phyloP scores from a whole-genome alignment of 23 red algal genomes.

The Chondrus crispus region DNA sequence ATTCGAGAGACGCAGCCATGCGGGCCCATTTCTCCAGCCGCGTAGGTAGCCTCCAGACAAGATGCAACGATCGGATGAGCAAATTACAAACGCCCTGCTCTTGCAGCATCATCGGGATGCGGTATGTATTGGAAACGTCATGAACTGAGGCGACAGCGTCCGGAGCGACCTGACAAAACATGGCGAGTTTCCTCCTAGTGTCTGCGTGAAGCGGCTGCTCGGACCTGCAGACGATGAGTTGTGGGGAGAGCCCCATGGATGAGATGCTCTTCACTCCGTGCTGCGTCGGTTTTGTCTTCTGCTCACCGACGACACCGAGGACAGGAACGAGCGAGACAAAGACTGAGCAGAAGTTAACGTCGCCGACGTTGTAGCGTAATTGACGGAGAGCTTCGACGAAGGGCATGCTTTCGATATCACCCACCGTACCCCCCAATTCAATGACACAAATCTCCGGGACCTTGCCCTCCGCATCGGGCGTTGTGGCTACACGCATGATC shows the following conservation, averaged over 20 bases:
- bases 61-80: slow-evolving; percentile 80
- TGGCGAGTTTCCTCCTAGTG: slow-evolving; percentile 87
- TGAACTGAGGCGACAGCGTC: slow-evolving; percentile 98
- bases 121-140: slow-evolving; percentile 97
- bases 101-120: slow-evolving; percentile 96
- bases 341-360: slow-evolving; percentile 88
- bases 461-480: slow-evolving; percentile 67
- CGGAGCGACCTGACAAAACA: slow-evolving; percentile 95
- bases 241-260: slow-evolving; percentile 91
- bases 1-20: slow-evolving; percentile 68
- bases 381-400: slow-evolving; percentile 96
- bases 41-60: slow-evolving; percentile 91
- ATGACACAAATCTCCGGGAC: slow-evolving; percentile 91
- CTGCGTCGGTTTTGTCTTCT: slow-evolving; percentile 99
- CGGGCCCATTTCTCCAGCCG: slow-evolving; percentile 83
- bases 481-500: slow-evolving; percentile 78
- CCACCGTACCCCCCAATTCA: slow-evolving; percentile 95
- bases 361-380: slow-evolving; percentile 86
- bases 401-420: slow-evolving; percentile 95
- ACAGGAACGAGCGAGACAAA: slow-evolving; percentile 95
- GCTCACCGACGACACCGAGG: slow-evolving; percentile 98
- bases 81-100: slow-evolving; percentile 95
- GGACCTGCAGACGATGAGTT: slow-evolving; percentile 93
- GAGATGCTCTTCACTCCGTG: slow-evolving; percentile 89
- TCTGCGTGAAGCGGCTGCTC: slow-evolving; percentile 83